Base-by-base conservation (phyloP, 2,329 filamentous ascomycete species). In the Thielaviopsis ethacetica region DNA sequence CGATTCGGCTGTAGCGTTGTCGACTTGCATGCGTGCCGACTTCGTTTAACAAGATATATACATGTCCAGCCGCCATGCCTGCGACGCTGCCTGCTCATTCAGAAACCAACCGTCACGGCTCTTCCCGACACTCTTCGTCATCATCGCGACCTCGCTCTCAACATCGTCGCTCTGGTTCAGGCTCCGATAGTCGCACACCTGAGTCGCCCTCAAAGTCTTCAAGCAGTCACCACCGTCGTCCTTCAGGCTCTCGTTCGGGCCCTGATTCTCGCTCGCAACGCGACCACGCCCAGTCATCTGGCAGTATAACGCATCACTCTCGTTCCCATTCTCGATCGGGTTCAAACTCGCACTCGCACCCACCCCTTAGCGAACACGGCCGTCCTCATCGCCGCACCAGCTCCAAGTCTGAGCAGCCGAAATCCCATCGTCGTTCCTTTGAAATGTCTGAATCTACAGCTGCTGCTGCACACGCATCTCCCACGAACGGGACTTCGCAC, bases 361-460 rank as follows among this genome's bases (percentile, higher is more conserved):
- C 60, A 9, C 60, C 60, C n/a, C 57, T 61, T 30, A 61, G 60
- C 50, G 60, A 61, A 59, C 60, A 61, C 60, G 60, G 60, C 47
- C 56, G 57, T n/a, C 62, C 60, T 24, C 54, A 60, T 56, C 60
- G 61, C 38, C 53, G 58, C 27, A 60, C 56, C 13, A 54, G 51
- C 53, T 58, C 62, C 47, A 59, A 56, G 54, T 59, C 60, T 5
- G 57, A 56, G 6, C 54, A 59, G n/a, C 51, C 53, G 24, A 56
- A 62, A 56, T 47, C 52, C 12, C 53, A 57, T 21, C 58, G 53
- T 21, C 54, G 54, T 22, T 61, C 59, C 12, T 22, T 53, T 13
- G 60, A 61, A 50, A 61, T 61, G 60, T 21, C 54, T 19, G 60
- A 61, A 53, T 24, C 60, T 5, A 47, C 57, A 17, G n/a, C 60